Evolutionary conservation across 2,329 filamentous ascomycete species (phyloP).

Genomic region (Colletotrichum gloeosporioides): DNA sequence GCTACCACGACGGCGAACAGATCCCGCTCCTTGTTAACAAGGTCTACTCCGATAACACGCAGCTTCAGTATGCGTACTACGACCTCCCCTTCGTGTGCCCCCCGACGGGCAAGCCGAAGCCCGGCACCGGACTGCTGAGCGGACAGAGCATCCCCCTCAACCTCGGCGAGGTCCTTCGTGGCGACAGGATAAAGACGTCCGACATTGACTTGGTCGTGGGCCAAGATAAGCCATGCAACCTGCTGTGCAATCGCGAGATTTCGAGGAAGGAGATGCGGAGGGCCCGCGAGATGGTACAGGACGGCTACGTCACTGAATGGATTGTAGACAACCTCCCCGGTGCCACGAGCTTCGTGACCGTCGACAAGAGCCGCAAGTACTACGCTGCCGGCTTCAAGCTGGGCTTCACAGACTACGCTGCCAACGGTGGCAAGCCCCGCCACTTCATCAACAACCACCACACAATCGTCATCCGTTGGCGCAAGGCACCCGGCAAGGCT

Average conservation of each 20-base stretch:
- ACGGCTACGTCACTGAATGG: slow-evolving; percentile 90
- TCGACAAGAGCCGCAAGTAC: slow-evolving; percentile 84
- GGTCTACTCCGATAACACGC: slow-evolving; percentile 86
- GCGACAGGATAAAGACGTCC: slow-evolving; percentile 83
- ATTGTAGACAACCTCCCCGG: slow-evolving; percentile 92
- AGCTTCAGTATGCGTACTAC: slow-evolving; percentile 91
- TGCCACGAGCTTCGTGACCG: slow-evolving; percentile 86
- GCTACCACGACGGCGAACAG: slow-evolving; percentile 76
- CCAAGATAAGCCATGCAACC: slow-evolving; percentile 73
- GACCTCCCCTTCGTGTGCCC: slow-evolving; percentile 88
- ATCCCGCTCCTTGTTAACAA: slow-evolving; percentile 92
- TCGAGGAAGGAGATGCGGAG: slow-evolving; percentile 68
- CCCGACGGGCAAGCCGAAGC: slow-evolving; percentile 70
- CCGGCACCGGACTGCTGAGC: slow-evolving; percentile 72
- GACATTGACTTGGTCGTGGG: slow-evolving; percentile 84
- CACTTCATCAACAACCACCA: slow-evolving; percentile 89
- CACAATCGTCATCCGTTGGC: slow-evolving; percentile 82
- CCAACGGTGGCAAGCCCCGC: slow-evolving; percentile 62
- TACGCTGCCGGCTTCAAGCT: slow-evolving; percentile 91
- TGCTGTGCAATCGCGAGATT: slow-evolving; percentile 74
- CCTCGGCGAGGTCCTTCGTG: slow-evolving; percentile 84
- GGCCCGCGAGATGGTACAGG: slow-evolving; percentile 74
- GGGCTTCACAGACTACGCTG: slow-evolving; percentile 73
- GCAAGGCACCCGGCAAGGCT: slow-evolving; percentile 70
- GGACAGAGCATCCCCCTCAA: slow-evolving; percentile 83